Evolutionary conservation across 805 yeast species (phyloP), one percentile per base, ranked within the genome.

Genomic region (Kazachstania taianensis): DNA sequence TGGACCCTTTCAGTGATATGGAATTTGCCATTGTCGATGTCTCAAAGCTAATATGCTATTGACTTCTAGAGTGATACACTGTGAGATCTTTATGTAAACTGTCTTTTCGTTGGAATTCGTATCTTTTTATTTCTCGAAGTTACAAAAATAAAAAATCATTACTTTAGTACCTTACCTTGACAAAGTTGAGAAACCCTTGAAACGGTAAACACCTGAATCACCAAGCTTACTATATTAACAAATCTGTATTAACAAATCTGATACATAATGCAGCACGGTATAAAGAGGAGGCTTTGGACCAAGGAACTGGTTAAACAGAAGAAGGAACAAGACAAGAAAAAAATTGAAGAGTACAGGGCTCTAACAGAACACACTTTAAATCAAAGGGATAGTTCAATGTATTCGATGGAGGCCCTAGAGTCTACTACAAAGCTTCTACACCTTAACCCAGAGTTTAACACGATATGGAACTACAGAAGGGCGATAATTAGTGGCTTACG

Each of bases 391-490:
- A 25, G 40, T 2, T 44, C 53, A 3, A 39, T 50, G 1, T 67
- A 62, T 37, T 56, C 53, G 15, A 47, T 50, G 1, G 64, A 61
- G 2, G 53, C 73, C 0, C 64, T 85, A 18, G 62, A 66, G 1
- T 52, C 65, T 16, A 80, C 94, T 0, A 68, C 81, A 0, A 59
- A 62, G 14, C 46, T 87, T 10, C 63, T 92, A 15, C 58, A 65
- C 7, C 50, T 72, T 34, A 86, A 87, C 49, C 96, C 96, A 0
- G 97, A 92, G 52, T 72, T 80, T 43, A 87, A 87, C 56, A 77
- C 96, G 0, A 66, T 75, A 1, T 92, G 97, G 97, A 92, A 92
- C 53, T 81, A 69, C 52, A 70, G 97, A 38, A 69, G 96, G 37
- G 92, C 83, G 44, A 74, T 81, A 3, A 59, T 86, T 14, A 28